Evolutionary conservation across 345 rosid genomes (phyloP).

Genomic region (Odontarrhena argentea): DNA sequence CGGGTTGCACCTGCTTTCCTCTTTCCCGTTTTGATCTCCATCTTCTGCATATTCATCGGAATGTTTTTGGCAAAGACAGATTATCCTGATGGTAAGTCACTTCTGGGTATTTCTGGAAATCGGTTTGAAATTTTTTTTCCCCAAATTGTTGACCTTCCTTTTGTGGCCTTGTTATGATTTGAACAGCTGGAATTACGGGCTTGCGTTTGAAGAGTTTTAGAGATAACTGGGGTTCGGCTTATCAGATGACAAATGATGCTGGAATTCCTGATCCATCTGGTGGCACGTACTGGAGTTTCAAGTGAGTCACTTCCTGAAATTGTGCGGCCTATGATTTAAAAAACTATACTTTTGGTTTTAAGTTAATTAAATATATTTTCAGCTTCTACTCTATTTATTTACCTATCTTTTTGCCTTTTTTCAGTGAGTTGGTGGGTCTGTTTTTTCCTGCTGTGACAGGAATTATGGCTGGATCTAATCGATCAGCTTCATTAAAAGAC

Average conservation of each 20-base stretch:
- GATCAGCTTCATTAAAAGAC: conserved; percentile 93
- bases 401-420: conserved; percentile 23
- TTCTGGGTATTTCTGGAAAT: conserved; percentile 17
- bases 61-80: conserved; percentile 65
- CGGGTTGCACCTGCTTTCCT: conserved; percentile 99
- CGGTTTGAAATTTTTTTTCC: background rate
- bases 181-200: conserved; percentile 86
- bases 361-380: conserved; percentile 6
- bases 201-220: conserved; percentile 75
- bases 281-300: conserved; percentile 77
- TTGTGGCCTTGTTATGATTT: conserved; percentile 21
- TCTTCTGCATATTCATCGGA: conserved; percentile 92
- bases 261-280: conserved; percentile 93
- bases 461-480: conserved; percentile 98
- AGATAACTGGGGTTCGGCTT: conserved; percentile 91
- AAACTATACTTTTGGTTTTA: conserved; percentile 17
- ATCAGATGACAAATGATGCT: conserved; percentile 84
- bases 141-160: conserved; percentile 24
- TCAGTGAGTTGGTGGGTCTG: conserved; percentile 93
- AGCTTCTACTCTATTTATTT: conserved; percentile 25
- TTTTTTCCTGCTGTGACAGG: conserved; percentile 99
- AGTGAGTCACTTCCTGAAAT: conserved; percentile 55
- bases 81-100: conserved; percentile 68
- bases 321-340: conserved; percentile 20
- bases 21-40: conserved; percentile 81